phyloP scores from a whole-genome alignment of 495 filamentous ascomycete species.

The Xylaria venustula region DNA sequence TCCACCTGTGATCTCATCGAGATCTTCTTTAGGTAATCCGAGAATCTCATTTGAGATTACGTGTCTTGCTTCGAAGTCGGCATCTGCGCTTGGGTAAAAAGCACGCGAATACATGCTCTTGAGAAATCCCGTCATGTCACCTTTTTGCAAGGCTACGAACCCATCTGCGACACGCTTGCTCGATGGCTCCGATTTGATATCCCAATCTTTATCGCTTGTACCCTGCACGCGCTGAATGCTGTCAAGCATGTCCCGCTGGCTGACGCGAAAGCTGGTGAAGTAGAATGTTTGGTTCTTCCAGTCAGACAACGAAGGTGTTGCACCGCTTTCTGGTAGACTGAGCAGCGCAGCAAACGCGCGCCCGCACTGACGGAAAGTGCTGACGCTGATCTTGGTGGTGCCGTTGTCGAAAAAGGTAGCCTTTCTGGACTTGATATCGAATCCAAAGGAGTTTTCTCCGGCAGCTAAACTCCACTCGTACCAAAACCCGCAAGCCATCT shows the following conservation, averaged over 20 bases:
- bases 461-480: slow-evolving; percentile 35
- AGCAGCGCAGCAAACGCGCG: slow-evolving; percentile 31
- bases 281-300: slow-evolving; percentile 37
- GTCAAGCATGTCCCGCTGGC: slow-evolving; percentile 39
- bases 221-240: slow-evolving; percentile 47
- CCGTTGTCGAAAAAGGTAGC: slow-evolving; percentile 25
- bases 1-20: slow-evolving; percentile 47
- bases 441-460: slow-evolving; percentile 14
- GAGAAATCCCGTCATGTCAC: slow-evolving; percentile 42
- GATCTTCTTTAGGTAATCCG: slow-evolving; percentile 49
- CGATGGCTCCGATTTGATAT: slow-evolving; percentile 36
- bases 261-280: slow-evolving; percentile 37
- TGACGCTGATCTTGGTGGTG: slow-evolving; percentile 19
- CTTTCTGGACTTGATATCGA: slow-evolving; percentile 18
- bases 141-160: slow-evolving; percentile 33
- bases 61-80: slow-evolving; percentile 33
- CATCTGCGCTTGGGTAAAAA: slow-evolving; percentile 45
- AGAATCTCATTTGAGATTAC: slow-evolving; percentile 46
- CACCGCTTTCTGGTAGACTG: slow-evolving; percentile 19
- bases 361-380: slow-evolving; percentile 34
- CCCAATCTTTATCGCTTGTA: slow-evolving; percentile 49
- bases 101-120: slow-evolving; percentile 48
- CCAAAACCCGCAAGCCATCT: slow-evolving; percentile 37
- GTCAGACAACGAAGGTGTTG: slow-evolving; percentile 16
- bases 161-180: slow-evolving; percentile 42